phyloP scores from a whole-genome alignment of 2,329 filamentous ascomycete genomes.

The Chaetomium globosum region DNA sequence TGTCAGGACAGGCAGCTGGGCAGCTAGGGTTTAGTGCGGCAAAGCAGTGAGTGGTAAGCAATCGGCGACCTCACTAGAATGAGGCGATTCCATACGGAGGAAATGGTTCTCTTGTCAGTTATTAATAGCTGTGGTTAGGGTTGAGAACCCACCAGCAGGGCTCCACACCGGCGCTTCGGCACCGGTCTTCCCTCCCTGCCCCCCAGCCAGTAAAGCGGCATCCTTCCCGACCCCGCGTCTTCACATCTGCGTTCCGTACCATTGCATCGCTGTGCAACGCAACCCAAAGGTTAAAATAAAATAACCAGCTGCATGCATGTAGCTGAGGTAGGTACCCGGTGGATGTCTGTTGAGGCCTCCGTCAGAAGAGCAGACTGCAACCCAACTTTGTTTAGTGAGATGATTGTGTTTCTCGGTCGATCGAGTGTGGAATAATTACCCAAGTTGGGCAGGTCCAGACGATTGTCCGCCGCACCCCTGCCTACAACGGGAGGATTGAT shows the following conservation, averaged over 20 bases:
- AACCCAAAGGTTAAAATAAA: background rate
- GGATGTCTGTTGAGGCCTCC: background rate
- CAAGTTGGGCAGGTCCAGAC: background rate
- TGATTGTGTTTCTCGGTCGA: background rate
- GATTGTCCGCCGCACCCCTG: constrained; percentile 16
- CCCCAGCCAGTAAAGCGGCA: background rate
- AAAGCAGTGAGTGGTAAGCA: background rate
- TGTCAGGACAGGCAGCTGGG: background rate
- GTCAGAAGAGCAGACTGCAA: background rate
- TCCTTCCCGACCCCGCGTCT: constrained; percentile 18
- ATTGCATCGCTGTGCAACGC: background rate
- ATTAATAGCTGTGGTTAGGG: constrained; percentile 11
- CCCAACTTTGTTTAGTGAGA: background rate
- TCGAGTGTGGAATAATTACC: background rate
- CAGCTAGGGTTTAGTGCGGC: background rate
- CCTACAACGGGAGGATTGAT: constrained; percentile 7
- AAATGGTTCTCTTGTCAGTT: background rate
- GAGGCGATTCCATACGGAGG: background rate
- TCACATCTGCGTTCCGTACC: background rate
- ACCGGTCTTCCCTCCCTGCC: background rate
- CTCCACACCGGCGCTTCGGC: constrained; percentile 13
- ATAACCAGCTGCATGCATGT: background rate
- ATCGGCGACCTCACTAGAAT: background rate
- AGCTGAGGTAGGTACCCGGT: too few relatives aligned
- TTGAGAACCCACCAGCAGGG: too few relatives aligned